Evolutionary conservation across 2,329 filamentous ascomycete genomes (phyloP).

Genomic region (Stagonosporopsis chrysanthemi): DNA sequence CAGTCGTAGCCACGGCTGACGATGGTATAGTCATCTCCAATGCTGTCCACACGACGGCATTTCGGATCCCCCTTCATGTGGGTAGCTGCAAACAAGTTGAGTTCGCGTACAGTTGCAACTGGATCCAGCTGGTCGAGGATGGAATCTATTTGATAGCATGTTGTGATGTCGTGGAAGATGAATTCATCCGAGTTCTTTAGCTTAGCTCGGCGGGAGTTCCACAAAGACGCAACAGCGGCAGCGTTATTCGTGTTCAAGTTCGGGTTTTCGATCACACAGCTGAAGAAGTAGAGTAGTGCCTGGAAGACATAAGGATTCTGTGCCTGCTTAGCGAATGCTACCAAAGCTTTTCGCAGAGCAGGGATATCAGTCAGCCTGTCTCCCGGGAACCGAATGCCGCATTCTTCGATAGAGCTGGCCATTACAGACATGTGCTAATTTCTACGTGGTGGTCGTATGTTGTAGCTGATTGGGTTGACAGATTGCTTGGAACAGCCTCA

Average conservation of each 20-base stretch:
- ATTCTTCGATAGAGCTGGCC: background rate
- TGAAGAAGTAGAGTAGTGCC: background rate
- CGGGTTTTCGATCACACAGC: background rate
- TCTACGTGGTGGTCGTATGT: background rate
- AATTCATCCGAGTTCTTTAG: background rate
- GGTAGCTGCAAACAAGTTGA: background rate
- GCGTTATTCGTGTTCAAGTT: background rate
- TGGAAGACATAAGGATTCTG: background rate
- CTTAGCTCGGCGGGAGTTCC: no score
- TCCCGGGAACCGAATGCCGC: background rate
- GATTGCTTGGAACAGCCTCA: background rate
- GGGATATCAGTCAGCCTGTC: background rate
- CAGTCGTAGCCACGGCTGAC: slow-evolving; percentile 4
- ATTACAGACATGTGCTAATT: background rate
- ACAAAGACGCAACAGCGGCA: background rate
- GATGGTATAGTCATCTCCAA: background rate
- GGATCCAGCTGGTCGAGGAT: background rate
- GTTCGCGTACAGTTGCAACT: background rate
- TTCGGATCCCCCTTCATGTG: background rate
- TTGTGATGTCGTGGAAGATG: background rate
- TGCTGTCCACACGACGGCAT: background rate
- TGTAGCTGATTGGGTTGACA: background rate
- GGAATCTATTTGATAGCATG: background rate
- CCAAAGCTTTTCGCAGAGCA: background rate
- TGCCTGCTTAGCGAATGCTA: background rate